Percentiles rank a stretch among this genome's conserved stretches.
phyloP scores from a whole-genome alignment of 371 early-diverging fungal species.

The Mortierella sp. region DNA sequence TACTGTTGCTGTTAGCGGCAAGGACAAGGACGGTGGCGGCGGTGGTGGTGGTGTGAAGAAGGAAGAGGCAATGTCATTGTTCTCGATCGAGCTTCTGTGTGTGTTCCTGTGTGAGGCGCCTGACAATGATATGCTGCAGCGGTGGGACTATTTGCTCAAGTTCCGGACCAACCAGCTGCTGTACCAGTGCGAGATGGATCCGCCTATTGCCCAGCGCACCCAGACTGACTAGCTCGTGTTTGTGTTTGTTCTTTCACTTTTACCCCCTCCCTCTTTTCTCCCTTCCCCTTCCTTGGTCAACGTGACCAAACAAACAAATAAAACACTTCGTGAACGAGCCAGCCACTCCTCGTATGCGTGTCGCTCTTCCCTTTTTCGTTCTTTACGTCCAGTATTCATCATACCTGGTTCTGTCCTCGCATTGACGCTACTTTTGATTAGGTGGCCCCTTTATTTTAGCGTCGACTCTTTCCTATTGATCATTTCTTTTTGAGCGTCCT shows the following conservation, averaged over 20 bases:
- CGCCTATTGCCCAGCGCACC: neutral
- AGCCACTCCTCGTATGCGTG: no score
- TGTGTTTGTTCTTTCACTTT: neutral
- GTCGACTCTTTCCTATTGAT: no score
- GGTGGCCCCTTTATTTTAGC: no score
- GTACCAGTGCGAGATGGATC: slow-evolving; percentile 3
- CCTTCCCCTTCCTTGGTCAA: neutral
- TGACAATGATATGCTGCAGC: slow-evolving; percentile 7
- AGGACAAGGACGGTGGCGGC: neutral
- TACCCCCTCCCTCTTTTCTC: neutral
- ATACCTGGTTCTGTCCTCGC: no score
- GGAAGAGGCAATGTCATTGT: neutral
- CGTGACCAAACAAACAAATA: neutral
- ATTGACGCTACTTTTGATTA: no score
- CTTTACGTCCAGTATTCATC: no score
- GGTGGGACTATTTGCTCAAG: slow-evolving; percentile 8
- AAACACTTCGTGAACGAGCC: no score
- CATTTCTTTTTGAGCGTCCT: no score
- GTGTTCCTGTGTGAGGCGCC: slow-evolving; percentile 9
- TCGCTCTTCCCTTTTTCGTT: no score
- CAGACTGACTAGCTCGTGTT: neutral
- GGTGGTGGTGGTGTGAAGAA: neutral
- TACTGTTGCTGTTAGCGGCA: neutral
- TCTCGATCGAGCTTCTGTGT: slow-evolving; percentile 1
- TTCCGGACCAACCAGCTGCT: slow-evolving; percentile 4